Conservation (phyloP, 768 basidiomycete genomes). For the Termitomyces sp. region DNA sequence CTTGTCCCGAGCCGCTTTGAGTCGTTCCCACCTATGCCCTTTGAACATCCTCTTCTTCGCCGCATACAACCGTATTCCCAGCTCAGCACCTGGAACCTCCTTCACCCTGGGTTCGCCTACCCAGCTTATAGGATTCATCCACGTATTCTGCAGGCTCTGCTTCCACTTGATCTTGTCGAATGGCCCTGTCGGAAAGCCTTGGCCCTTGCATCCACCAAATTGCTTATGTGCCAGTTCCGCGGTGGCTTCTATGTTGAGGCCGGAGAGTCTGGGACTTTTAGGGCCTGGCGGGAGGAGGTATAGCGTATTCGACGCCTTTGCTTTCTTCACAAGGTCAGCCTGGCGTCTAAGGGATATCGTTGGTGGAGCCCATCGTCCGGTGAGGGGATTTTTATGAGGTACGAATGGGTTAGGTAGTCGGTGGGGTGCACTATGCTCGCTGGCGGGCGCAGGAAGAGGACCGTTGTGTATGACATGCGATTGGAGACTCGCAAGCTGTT, state of each 20-base stretch:
- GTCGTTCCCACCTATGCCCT: conserved; percentile 84
- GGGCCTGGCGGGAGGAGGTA: conserved; percentile 66
- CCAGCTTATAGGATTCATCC: conserved; percentile 33
- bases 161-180: conserved; percentile 6
- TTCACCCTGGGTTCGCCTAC: conserved; percentile 41
- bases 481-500: conserved; percentile 30
- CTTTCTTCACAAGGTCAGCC: conserved; percentile 73
- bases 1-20: conserved; percentile 38
- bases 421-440: conserved; percentile 15
- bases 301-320: conserved; percentile 46
- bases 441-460: conserved; percentile 27
- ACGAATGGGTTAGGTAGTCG: conserved; percentile 67
- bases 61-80: conserved; percentile 65
- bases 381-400: conserved; percentile 51
- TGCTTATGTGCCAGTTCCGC: not conserved
- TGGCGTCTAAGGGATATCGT: conserved; percentile 73
- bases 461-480: conserved; percentile 33
- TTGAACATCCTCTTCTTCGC: conserved; percentile 87
- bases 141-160: conserved; percentile 14
- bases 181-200: conserved; percentile 7
- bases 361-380: conserved; percentile 63
- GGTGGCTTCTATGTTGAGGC: not conserved
- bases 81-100: conserved; percentile 41
- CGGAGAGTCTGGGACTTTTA: conserved; percentile 31
- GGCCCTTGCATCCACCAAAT: conserved; percentile 1